Percentiles rank a stretch among this genome's conserved stretches.
These are phyloP conservation scores for Naganishia antarctica DNA, from an alignment of 768 basidiomycete genomes.

Conservation along the genomic window DNA sequence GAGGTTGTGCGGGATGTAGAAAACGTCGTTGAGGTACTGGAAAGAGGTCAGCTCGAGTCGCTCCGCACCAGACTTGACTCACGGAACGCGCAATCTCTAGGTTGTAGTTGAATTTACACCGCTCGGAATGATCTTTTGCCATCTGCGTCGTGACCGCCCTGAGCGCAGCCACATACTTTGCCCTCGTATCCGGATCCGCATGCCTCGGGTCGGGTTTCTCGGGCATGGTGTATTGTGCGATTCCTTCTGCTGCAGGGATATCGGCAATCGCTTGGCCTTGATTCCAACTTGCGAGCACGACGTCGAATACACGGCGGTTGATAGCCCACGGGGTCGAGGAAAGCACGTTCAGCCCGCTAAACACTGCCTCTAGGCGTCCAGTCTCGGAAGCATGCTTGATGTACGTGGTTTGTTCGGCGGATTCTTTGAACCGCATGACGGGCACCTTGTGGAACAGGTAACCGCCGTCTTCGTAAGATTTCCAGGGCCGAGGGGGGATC, in stretches of 20 bases:
- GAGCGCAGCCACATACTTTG: conserved; percentile 58
- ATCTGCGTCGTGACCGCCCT: conserved; percentile 58
- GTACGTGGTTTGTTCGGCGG: conserved; percentile 73
- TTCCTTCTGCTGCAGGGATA: conserved; percentile 69
- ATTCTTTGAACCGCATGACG: conserved; percentile 92
- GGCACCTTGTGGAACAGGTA: conserved; percentile 71
- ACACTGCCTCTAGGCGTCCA: conserved; percentile 77
- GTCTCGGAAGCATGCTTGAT: conserved; percentile 66
- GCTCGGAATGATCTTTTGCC: conserved; percentile 79
- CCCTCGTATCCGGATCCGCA: conserved; percentile 58
- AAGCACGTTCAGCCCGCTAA: conserved; percentile 81
- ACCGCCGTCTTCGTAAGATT: conserved; percentile 68
- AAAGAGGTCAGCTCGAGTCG: not conserved
- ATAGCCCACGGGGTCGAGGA: conserved; percentile 85
- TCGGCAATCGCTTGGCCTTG: conserved; percentile 73
- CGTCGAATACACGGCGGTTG: conserved; percentile 70
- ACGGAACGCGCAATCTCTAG: conserved; percentile 83
- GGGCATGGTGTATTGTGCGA: conserved; percentile 51
- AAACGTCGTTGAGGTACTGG: conserved; percentile 72
- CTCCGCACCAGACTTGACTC: not conserved
- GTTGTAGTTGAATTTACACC: conserved; percentile 92
- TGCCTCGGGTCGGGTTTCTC: conserved; percentile 54
- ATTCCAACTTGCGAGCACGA: conserved; percentile 79
- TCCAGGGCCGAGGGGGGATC: conserved; percentile 82
- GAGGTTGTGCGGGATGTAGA: conserved; percentile 92